Evolutionary conservation across 768 basidiomycete species (phyloP), one percentile per base, ranked within the genome.

Genomic region (Suillus plorans): DNA sequence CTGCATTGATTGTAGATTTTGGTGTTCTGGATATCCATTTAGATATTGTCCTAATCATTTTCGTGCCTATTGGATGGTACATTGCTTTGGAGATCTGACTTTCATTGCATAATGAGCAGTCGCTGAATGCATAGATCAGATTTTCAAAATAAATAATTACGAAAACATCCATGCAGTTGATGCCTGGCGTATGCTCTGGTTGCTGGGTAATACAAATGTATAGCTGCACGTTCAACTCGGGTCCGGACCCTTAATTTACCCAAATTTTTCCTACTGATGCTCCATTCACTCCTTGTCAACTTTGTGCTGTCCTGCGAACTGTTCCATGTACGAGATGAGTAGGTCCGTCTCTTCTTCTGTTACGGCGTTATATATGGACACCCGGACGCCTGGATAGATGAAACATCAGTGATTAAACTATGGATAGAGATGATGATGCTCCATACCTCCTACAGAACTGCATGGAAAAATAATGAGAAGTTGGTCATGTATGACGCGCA

Each of bases 281-380:
- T 3, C 10, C n/a, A 12, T 36, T 55, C 20, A 55, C 20, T 55
- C 53, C 20, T 31, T 18, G 18, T 57, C 20, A n/a, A 58, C 39
- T 18, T 28, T 18, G 61, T 66, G 60, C 22, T 64, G 63, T 69
- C 44, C 61, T 55, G 84, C 69, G 67, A 89, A 91, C 47, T 85
- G 82, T 44, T 79, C 77, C 71, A 90, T 88, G 67, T 89, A 91
- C 0, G 76, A 79, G 45, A 89, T 79, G 25, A 91, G 73, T 53
- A 73, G 77, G 62, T 91, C 86, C 1, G 89, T 87, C 65, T 90
- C 84, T 64, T 90, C 86, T 69, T 92, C 87, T 4, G 89, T 88
- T 50, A 97, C 81, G 37, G 94, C 94, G 68, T 97, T 97, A 77
- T 97, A 97, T 12, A 97, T 79, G 22, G 94, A 95, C 6, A 90